Conservation (phyloP, 805 yeast species). For the Tetrapisispora phaffii region DNA sequence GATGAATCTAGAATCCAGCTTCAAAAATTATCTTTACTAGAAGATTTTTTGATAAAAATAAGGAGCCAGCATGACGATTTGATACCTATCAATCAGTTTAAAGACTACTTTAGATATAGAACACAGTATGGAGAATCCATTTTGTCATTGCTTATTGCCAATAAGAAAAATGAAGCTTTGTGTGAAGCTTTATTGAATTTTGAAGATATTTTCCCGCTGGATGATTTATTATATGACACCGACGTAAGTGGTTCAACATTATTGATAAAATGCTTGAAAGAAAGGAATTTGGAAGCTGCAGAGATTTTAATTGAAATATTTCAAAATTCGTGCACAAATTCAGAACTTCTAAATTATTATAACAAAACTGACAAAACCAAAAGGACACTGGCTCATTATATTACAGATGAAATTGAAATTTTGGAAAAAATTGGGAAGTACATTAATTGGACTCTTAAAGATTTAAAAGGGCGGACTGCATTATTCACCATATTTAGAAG, state of each 20-base stretch:
- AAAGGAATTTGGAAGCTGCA: constrained; percentile 40
- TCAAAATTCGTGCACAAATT: constrained; percentile 31
- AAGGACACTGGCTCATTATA: constrained; percentile 64
- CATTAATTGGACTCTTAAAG: constrained; percentile 62
- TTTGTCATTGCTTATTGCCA: constrained; percentile 49
- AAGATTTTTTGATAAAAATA: neutral
- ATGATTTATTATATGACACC: constrained; percentile 57
- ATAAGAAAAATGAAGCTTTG: constrained; percentile 39
- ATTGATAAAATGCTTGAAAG: constrained; percentile 50
- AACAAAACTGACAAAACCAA: constrained; percentile 41
- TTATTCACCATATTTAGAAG: constrained; percentile 64
- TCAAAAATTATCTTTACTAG: neutral
- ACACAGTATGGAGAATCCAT: constrained; percentile 61
- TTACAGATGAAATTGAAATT: constrained; percentile 46
- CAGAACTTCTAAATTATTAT: constrained; percentile 42
- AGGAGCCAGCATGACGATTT: neutral
- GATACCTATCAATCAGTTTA: constrained; percentile 5
- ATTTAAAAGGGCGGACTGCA: constrained; percentile 68
- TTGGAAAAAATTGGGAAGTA: constrained; percentile 45
- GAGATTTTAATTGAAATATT: constrained; percentile 40
- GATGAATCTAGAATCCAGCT: neutral
- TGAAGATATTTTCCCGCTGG: constrained; percentile 46
- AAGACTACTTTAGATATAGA: constrained; percentile 30
- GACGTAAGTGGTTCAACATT: constrained; percentile 47
- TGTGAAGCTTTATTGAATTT: constrained; percentile 36